These are phyloP conservation scores for Trypanosoma avium DNA, from an alignment of 208 protist genomes.

Conservation along the genomic window DNA sequence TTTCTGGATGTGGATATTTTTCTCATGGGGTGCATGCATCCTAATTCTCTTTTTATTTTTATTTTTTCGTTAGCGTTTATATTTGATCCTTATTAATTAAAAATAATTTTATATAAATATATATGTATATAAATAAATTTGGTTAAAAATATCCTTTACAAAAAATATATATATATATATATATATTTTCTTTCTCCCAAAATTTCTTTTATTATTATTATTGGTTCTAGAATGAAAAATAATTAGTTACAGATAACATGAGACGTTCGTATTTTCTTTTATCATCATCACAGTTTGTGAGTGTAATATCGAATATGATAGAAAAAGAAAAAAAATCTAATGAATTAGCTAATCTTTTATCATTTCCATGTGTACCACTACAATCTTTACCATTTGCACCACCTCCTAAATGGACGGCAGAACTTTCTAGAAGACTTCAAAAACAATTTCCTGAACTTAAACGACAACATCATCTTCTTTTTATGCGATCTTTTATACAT, in stretches of 20 bases:
- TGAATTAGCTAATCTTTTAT: constrained; percentile 29
- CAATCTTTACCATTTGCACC: constrained; percentile 69
- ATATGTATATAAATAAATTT: too few species aligned
- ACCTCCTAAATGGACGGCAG: constrained; percentile 80
- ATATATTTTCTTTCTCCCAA: too few species aligned
- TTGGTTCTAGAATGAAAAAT: too few species aligned
- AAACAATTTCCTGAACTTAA: constrained; percentile 63
- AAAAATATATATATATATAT: too few species aligned
- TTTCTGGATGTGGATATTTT: constrained; percentile 8
- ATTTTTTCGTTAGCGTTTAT: too few species aligned
- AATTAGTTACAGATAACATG: too few species aligned
- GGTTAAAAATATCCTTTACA: too few species aligned
- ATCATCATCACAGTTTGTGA: constrained; percentile 15
- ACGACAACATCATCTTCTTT: constrained; percentile 47
- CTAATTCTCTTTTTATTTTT: too few species aligned
- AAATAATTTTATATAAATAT: too few species aligned
- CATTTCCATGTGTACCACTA: constrained; percentile 32
- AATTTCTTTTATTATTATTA: too few species aligned
- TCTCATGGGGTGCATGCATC: too few species aligned
- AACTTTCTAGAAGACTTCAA: constrained; percentile 65
- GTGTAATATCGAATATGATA: constrained; percentile 18
- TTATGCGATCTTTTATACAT: constrained; percentile 82
- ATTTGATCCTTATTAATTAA: too few species aligned
- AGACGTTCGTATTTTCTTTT: constrained; percentile 21
- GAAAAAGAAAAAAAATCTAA: background rate